A percentile compares a stretch with the other conserved stretches of the same genome.
Evolutionary conservation across 2,329 filamentous ascomycete genomes (phyloP).

Genomic region (Cercospora sp.): DNA sequence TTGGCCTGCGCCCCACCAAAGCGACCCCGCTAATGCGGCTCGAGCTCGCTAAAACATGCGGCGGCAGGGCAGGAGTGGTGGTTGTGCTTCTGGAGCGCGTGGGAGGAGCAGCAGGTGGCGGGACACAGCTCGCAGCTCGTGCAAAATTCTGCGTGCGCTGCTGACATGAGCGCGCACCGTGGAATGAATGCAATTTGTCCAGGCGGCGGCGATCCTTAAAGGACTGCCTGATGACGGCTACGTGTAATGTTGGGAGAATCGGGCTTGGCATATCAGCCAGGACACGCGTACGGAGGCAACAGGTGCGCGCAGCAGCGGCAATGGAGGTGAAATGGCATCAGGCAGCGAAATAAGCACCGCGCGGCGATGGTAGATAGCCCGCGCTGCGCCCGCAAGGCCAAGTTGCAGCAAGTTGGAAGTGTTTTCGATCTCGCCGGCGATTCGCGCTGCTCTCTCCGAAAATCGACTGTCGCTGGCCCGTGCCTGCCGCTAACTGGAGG

Average conservation of each 20-base stretch:
- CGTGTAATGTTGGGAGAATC: neutral
- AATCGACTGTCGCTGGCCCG: conserved; percentile 1
- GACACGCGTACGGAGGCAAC: conserved; percentile 14
- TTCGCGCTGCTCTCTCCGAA: conserved; percentile 8
- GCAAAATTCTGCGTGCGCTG: conserved; percentile 15
- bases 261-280: conserved; percentile 9
- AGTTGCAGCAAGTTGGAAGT: neutral
- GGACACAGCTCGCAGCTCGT: conserved; percentile 7
- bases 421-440: conserved; percentile 10
- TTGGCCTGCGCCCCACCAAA: conserved; percentile 5
- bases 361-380: neutral
- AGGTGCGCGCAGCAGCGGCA: neutral
- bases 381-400: neutral
- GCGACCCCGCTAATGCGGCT: conserved; percentile 16
- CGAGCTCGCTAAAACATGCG: conserved; percentile 8
- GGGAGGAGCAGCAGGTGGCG: conserved; percentile 4
- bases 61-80: neutral
- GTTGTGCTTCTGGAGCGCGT: neutral
- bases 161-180: neutral
- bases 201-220: neutral
- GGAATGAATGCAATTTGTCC: neutral
- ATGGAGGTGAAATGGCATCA: neutral
- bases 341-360: conserved; percentile 10
- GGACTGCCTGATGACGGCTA: neutral
- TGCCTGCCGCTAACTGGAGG: neutral